These are phyloP conservation scores for Quillaja saponaria DNA, from an alignment of 306 rosid species.

Conservation along the genomic window DNA sequence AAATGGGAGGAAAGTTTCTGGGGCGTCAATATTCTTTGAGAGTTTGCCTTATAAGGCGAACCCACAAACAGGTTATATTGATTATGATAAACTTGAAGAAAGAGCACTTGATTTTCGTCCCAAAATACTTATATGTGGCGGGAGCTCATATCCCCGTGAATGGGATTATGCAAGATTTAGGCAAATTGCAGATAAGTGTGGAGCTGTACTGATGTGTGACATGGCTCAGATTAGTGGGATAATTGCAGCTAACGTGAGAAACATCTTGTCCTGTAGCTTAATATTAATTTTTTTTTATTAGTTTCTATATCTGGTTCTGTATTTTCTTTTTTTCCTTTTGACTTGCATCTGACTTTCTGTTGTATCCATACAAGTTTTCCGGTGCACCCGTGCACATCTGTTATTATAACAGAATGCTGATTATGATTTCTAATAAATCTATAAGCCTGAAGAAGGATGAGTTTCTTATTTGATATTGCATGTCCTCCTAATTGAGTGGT, in stretches of 20 bases:
- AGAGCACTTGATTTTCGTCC: constrained; percentile 95
- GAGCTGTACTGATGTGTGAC: constrained; percentile 83
- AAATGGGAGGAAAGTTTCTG: constrained; percentile 81
- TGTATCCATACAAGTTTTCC: too few relatives aligned
- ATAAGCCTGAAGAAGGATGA: too few relatives aligned
- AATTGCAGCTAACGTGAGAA: constrained; percentile 84
- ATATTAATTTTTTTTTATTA: background rate
- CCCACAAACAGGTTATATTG: constrained; percentile 73
- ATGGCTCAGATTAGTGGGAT: constrained; percentile 97
- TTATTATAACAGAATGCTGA: too few relatives aligned
- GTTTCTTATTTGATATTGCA: too few relatives aligned
- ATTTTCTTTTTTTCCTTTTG: background rate
- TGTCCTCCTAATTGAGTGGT: too few relatives aligned
- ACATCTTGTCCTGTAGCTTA: background rate
- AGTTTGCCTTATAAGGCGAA: constrained; percentile 87
- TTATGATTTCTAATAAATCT: too few relatives aligned
- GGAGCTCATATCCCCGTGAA: constrained; percentile 91
- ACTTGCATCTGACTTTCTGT: background rate
- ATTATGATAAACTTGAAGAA: constrained; percentile 91
- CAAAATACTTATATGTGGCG: constrained; percentile 94
- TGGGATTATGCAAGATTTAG: constrained; percentile 91
- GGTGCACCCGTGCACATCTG: too few relatives aligned
- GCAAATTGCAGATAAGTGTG: constrained; percentile 86
- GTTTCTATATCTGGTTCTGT: constrained; percentile 7
- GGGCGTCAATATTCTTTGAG: constrained; percentile 90